A percentile compares a stretch with the other conserved stretches of the same genome.
These are phyloP conservation scores for Fusarium sp. DNA, from an alignment of 2,329 filamentous ascomycete species.

Conservation along the genomic window DNA sequence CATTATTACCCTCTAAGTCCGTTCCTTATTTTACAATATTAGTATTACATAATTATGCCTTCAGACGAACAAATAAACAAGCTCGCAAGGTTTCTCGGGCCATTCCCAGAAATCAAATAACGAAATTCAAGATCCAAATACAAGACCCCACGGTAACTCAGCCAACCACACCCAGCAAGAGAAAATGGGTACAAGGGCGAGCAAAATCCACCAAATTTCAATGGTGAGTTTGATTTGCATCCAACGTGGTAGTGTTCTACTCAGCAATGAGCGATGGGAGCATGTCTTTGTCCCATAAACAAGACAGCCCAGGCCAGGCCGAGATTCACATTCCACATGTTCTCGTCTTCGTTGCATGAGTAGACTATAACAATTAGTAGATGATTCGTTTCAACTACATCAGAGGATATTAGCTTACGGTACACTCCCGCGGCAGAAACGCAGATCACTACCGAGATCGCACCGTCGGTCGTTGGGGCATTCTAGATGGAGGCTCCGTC, in stretches of 20 bases:
- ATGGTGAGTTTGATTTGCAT: slow-evolving; percentile 56
- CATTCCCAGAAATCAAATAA: background rate
- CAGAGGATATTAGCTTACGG: slow-evolving; percentile 54
- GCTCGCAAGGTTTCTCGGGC: too few species aligned
- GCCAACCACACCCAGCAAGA: slow-evolving; percentile 52
- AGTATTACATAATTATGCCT: background rate
- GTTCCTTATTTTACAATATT: background rate
- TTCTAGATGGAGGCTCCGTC: slow-evolving; percentile 70
- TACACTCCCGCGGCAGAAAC: slow-evolving; percentile 70
- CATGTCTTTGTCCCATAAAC: slow-evolving; percentile 63
- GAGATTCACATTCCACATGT: slow-evolving; percentile 69
- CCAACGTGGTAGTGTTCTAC: slow-evolving; percentile 58
- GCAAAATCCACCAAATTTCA: slow-evolving; percentile 61
- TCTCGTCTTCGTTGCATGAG: slow-evolving; percentile 69
- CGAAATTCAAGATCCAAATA: background rate
- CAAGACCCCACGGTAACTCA: slow-evolving; percentile 32
- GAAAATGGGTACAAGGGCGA: slow-evolving; percentile 55
- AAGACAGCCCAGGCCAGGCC: slow-evolving; percentile 66
- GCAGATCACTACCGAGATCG: slow-evolving; percentile 67
- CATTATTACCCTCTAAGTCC: background rate
- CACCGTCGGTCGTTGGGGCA: slow-evolving; percentile 69
- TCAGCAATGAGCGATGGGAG: slow-evolving; percentile 56
- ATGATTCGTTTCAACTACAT: background rate
- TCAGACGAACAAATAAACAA: background rate
- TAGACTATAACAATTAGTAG: slow-evolving; percentile 51